phyloP scores from a whole-genome alignment of 2,329 filamentous ascomycete genomes.

The Cryphonectria carpinicola region DNA sequence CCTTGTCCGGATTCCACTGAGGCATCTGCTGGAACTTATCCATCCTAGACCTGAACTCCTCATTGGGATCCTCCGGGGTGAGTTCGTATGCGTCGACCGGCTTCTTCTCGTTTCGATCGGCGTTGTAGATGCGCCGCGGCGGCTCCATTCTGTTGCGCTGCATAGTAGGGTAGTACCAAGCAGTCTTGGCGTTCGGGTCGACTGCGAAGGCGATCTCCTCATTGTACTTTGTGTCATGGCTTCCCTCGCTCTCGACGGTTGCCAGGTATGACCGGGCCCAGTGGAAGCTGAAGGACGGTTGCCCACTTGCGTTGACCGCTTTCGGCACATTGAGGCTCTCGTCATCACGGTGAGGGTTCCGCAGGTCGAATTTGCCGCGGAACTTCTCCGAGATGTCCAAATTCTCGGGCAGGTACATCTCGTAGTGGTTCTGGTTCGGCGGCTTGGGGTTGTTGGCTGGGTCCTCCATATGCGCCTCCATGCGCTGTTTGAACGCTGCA shows the following conservation, averaged over 20 bases:
- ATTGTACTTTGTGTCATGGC: conserved; percentile 63
- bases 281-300: conserved; percentile 57
- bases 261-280: conserved; percentile 69
- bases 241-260: conserved; percentile 58
- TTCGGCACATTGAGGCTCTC: conserved; percentile 59
- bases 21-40: conserved; percentile 57
- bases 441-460: conserved; percentile 60
- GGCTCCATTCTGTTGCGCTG: conserved; percentile 65
- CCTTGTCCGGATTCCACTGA: conserved; percentile 50
- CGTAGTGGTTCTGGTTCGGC: conserved; percentile 65
- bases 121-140: conserved; percentile 65
- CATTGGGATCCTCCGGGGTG: conserved; percentile 57
- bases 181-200: conserved; percentile 53
- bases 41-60: conserved; percentile 57
- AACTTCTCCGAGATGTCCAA: conserved; percentile 55
- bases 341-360: conserved; percentile 58
- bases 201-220: conserved; percentile 63
- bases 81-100: conserved; percentile 61
- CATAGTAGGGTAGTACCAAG: conserved; percentile 71
- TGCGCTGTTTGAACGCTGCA: conserved; percentile 52
- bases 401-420: conserved; percentile 65
- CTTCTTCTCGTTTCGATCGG: conserved; percentile 52
- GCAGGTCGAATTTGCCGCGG: conserved; percentile 62
- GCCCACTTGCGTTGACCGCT: conserved; percentile 47
- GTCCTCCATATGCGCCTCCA: conserved; percentile 60